A percentile compares a stretch with the other conserved stretches of the same genome.
These are phyloP conservation scores for Canavalia ensiformis DNA, from an alignment of 306 rosid species.

Conservation along the genomic window DNA sequence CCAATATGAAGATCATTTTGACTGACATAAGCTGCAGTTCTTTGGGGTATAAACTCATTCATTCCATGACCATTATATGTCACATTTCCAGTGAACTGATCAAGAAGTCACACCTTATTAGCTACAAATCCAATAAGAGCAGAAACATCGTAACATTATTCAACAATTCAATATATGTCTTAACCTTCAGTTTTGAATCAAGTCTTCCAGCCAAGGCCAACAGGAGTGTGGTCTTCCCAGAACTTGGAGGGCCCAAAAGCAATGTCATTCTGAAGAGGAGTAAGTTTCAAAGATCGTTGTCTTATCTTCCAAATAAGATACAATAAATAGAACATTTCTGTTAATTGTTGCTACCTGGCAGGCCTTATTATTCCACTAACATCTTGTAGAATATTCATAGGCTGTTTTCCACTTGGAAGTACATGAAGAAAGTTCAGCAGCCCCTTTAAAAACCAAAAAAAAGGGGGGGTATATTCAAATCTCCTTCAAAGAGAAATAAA, in stretches of 20 bases:
- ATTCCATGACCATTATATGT: conserved; percentile 73
- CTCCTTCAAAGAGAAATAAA: background rate
- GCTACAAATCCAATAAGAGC: background rate
- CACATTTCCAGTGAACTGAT: conserved; percentile 66
- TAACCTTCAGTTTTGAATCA: conserved; percentile 66
- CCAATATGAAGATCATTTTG: conserved; percentile 78
- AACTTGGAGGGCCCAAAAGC: conserved; percentile 88
- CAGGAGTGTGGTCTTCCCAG: conserved; percentile 83
- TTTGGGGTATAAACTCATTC: conserved; percentile 78
- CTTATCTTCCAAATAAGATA: background rate
- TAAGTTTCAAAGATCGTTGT: background rate
- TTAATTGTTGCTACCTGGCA: conserved; percentile 55
- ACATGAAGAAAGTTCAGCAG: conserved; percentile 38
- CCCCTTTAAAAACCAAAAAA: conserved; percentile 39
- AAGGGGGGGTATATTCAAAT: background rate
- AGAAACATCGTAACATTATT: background rate
- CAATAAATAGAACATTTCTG: background rate
- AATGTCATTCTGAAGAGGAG: conserved; percentile 67
- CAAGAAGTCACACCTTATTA: conserved; percentile 5
- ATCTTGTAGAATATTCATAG: conserved; percentile 62
- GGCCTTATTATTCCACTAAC: conserved; percentile 83
- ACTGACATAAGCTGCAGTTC: conserved; percentile 77
- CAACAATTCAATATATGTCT: background rate
- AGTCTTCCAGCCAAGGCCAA: conserved; percentile 77
- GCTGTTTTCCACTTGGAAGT: conserved; percentile 41